Evolutionary conservation across 1,139 yeast genomes (phyloP), one percentile per base, ranked within the genome.

Genomic region (Taphrina wiesneri): DNA sequence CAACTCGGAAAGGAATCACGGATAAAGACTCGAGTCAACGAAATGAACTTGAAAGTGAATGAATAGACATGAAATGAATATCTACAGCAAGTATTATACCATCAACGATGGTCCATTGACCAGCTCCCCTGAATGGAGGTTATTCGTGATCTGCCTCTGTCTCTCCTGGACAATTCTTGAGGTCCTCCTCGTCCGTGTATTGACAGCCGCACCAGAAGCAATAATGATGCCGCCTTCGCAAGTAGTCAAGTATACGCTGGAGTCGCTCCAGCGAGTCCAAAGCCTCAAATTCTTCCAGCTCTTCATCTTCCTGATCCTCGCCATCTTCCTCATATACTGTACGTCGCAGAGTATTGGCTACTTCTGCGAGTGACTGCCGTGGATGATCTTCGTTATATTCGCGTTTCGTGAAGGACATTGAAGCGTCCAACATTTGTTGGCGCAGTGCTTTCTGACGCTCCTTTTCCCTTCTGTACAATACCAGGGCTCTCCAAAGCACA

Each of bases 161-260:
- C 1, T 73, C 67, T 0, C 86, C 86, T 1, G 85, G 85, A 71
- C 86, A 83, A 63, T 75, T 72, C 5, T 70, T 70, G 54, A 83
- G 70, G 36, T 83, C 85, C 0, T 70, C 70, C 43, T 71, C 77
- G 64, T 73, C 74, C 0, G 72, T 72, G 70, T 78, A 83, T 47
- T 70, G 70, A 9, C 72, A 72, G 0, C 85, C 85, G 70, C 86
- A 83, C 74, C 77, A 83, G 70, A 77, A 80, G 70, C 86, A 83
- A 71, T 79, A 83, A 66, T 71, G 69, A 66, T 76, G 77, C 32
- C 74, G 74, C 0, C 75, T 70, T 19, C 85, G 75, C 23, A 82
- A 73, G 67, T 78, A 79, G 6, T 70, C 69, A 34, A 77, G 71
- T 9, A 80, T 67, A 36, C 71, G 71, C 39, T 69, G 70, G 9